A percentile compares a stretch with the other conserved stretches of the same genome.
Conservation (phyloP, 257 asterid genomes). For the Forsythia suspensa region DNA sequence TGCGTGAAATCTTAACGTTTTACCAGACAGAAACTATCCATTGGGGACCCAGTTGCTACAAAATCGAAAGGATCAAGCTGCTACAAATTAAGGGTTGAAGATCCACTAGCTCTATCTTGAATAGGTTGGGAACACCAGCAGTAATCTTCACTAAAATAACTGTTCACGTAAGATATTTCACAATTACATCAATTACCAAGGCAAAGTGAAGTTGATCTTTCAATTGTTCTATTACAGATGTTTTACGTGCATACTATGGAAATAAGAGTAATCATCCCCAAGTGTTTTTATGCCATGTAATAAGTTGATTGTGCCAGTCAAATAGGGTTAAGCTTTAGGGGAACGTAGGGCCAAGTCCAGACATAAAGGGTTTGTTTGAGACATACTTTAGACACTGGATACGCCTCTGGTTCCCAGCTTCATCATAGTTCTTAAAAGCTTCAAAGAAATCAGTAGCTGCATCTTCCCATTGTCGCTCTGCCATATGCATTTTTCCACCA, state of each 20-base stretch:
- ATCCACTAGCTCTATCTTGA: neutral
- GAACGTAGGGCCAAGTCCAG: neutral
- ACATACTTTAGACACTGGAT: conserved; percentile 93
- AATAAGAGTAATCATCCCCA: neutral
- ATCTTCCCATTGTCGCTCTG: conserved; percentile 94
- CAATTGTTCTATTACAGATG: neutral
- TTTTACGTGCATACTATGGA: neutral
- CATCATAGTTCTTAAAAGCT: conserved; percentile 97
- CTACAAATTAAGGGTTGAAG: neutral
- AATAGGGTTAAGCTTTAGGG: neutral
- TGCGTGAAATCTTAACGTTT: neutral
- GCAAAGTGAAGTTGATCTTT: neutral
- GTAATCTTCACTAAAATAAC: neutral
- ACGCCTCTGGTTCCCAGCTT: conserved; percentile 97
- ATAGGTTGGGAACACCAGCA: neutral
- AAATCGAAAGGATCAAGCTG: neutral
- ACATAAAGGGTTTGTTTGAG: neutral
- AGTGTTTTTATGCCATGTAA: neutral
- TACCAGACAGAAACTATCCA: neutral
- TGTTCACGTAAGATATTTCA: neutral
- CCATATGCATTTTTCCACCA: conserved; percentile 99
- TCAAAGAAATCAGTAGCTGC: conserved; percentile 99
- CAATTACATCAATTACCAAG: neutral
- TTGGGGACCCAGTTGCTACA: neutral
- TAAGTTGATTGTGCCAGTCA: neutral